Percentiles rank a stretch among this genome's conserved stretches.
Conservation (phyloP, 148 eudicot genomes). For the Dianthus caryophyllus region DNA sequence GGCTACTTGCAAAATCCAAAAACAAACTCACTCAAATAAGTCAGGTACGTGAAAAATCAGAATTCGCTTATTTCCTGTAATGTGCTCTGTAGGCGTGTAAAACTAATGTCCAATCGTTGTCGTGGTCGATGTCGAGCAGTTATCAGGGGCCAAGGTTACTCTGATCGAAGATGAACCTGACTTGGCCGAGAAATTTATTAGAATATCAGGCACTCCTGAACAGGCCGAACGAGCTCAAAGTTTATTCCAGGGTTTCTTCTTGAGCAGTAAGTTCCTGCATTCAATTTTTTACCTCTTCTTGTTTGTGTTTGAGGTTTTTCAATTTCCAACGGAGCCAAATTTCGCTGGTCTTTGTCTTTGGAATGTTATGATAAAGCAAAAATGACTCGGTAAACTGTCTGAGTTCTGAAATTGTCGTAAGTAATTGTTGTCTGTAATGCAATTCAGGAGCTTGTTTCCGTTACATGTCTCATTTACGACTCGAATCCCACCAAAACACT, state of each 20-base stretch:
- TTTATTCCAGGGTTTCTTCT: constrained; percentile 90
- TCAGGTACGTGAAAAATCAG: constrained; percentile 55
- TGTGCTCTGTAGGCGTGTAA: not conserved
- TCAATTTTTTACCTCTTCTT: not conserved
- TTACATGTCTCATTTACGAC: too few species aligned
- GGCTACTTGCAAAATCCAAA: constrained; percentile 67
- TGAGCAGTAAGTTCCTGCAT: constrained; percentile 67
- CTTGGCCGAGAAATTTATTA: constrained; percentile 57
- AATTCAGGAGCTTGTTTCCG: not conserved
- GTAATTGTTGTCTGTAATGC: not conserved
- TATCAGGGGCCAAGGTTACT: constrained; percentile 89
- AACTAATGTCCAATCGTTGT: not conserved
- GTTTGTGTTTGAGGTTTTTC: not conserved
- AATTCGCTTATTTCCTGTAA: not conserved
- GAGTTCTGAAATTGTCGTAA: not conserved
- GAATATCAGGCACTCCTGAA: constrained; percentile 89
- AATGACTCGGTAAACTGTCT: not conserved
- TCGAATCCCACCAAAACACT: too few species aligned
- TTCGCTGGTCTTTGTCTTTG: not conserved
- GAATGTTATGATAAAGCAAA: not conserved
- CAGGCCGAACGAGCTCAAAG: constrained; percentile 99
- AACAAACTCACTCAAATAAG: constrained; percentile 88
- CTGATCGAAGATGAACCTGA: constrained; percentile 70
- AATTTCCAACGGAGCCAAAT: not conserved
- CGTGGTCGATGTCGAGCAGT: too few species aligned